Evolutionary conservation across 2,329 filamentous ascomycete species (phyloP).

Genomic region (Hymenotorrendiella dingleyae): DNA sequence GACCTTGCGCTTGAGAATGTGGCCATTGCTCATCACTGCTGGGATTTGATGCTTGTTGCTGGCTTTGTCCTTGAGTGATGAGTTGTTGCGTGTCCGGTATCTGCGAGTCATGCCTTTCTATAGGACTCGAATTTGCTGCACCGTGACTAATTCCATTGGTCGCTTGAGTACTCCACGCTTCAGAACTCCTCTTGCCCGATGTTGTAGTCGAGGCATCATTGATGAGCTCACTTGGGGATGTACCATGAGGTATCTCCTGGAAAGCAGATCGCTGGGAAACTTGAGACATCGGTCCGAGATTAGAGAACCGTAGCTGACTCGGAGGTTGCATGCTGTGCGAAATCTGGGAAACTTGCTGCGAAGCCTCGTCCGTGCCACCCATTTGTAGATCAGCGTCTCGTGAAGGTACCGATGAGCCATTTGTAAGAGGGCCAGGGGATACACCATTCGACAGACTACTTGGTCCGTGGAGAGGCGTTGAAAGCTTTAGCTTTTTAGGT

Average conservation of each 20-base stretch:
- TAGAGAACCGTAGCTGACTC: slow-evolving; percentile 33
- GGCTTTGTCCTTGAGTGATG: slow-evolving; percentile 17
- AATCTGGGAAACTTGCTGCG: slow-evolving; percentile 36
- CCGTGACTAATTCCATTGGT: slow-evolving; percentile 53
- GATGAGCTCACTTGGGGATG: slow-evolving; percentile 52
- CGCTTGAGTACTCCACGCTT: slow-evolving; percentile 63
- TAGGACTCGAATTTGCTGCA: slow-evolving; percentile 24
- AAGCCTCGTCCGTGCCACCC: slow-evolving; percentile 44
- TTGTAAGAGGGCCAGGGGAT: slow-evolving; percentile 41
- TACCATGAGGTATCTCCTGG: slow-evolving; percentile 50
- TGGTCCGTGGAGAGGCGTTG: slow-evolving; percentile 38
- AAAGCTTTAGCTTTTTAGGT: slow-evolving; percentile 37
- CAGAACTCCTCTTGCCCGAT: slow-evolving; percentile 72
- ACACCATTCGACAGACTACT: slow-evolving; percentile 56
- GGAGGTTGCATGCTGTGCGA: slow-evolving; percentile 48
- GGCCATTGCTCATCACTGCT: slow-evolving; percentile 50
- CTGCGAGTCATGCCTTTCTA: slow-evolving; percentile 26
- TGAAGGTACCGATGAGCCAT: slow-evolving; percentile 48
- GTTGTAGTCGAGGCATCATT: slow-evolving; percentile 90
- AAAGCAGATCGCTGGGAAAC: slow-evolving; percentile 55
- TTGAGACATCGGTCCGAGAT: slow-evolving; percentile 42
- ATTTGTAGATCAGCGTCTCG: slow-evolving; percentile 52
- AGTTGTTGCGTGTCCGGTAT: slow-evolving; percentile 47
- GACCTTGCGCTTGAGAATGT: slow-evolving; percentile 51
- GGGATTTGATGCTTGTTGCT: slow-evolving; percentile 27